Conservation (phyloP, 768 basidiomycete genomes). For the Lactarius pseudohatsudake region DNA sequence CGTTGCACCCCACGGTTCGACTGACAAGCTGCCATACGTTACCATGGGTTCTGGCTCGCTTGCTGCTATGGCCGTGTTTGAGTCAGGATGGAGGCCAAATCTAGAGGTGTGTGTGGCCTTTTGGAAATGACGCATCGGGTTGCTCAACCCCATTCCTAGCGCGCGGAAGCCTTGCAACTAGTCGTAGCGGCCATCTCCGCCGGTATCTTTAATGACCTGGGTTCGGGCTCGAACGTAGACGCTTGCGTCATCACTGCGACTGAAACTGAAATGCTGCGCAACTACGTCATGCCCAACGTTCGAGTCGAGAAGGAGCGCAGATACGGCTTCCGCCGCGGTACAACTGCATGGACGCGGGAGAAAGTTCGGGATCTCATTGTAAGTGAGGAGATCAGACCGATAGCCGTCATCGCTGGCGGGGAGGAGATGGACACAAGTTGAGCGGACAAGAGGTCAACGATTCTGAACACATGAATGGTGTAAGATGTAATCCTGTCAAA, state of each 20-base stretch:
- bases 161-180: conserved; percentile 75
- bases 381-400: conserved; percentile 60
- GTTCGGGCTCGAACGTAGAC: conserved; percentile 98
- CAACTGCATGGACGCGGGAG: conserved; percentile 88
- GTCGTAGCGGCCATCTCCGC: conserved; percentile 87
- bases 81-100: conserved; percentile 76
- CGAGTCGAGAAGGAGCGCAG: conserved; percentile 74
- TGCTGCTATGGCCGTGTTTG: conserved; percentile 98
- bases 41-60: conserved; percentile 97
- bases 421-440: conserved; percentile 86
- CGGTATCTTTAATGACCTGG: conserved; percentile 99
- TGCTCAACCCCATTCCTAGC: conserved; percentile 43
- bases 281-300: conserved; percentile 89
- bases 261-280: conserved; percentile 89
- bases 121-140: conserved; percentile 8
- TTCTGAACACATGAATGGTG: not conserved
- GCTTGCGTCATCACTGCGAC: conserved; percentile 90
- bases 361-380: conserved; percentile 69
- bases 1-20: conserved; percentile 94
- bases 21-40: conserved; percentile 97
- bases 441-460: not conserved
- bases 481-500: conserved; percentile 16
- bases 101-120: conserved; percentile 63
- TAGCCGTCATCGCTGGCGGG: conserved; percentile 39
- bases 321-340: conserved; percentile 74